Percentiles rank a stretch among this genome's conserved stretches.
Evolutionary conservation across 176 grass and related monocot genomes (phyloP).

Genomic region (Triticum aestivum): DNA sequence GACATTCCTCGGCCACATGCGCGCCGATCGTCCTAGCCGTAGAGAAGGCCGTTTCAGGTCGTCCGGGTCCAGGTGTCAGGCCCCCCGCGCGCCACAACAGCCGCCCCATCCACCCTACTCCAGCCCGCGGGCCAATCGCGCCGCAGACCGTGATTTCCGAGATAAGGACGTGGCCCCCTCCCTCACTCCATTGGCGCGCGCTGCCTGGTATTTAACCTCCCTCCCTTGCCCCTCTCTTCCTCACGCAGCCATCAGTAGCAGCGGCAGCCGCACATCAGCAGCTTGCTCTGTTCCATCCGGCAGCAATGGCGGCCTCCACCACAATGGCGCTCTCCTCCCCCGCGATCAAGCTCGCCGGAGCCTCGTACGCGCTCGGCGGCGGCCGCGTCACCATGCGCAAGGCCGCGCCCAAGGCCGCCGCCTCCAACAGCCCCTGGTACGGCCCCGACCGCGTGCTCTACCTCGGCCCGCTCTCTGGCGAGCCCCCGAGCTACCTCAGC

Average conservation of each 20-base stretch:
- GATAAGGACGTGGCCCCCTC: constrained; percentile 37
- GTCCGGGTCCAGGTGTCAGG: not conserved
- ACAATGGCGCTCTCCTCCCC: constrained; percentile 38
- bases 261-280: not conserved
- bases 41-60: not conserved
- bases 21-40: not conserved
- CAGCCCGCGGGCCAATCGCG: constrained; percentile 19
- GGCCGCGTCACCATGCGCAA: constrained; percentile 25
- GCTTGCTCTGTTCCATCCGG: not conserved
- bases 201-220: constrained; percentile 20
- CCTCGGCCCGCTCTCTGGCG: constrained; percentile 77
- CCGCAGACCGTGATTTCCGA: constrained; percentile 12
- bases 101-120: not conserved
- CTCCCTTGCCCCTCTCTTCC: not conserved
- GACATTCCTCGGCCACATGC: not conserved
- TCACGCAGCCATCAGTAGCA: constrained; percentile 7
- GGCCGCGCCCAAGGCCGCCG: constrained; percentile 32
- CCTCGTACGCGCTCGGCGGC: constrained; percentile 3
- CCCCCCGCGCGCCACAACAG: not conserved
- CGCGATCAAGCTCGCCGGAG: constrained; percentile 20
- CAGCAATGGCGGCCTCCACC: constrained; percentile 12
- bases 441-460: constrained; percentile 80
- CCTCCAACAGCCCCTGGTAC: constrained; percentile 77
- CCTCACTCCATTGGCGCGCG: too few species aligned
- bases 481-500: constrained; percentile 75